These are phyloP conservation scores for Phytopythium kandeliae DNA, from an alignment of 352 stramenopile species.

Conservation along the genomic window DNA sequence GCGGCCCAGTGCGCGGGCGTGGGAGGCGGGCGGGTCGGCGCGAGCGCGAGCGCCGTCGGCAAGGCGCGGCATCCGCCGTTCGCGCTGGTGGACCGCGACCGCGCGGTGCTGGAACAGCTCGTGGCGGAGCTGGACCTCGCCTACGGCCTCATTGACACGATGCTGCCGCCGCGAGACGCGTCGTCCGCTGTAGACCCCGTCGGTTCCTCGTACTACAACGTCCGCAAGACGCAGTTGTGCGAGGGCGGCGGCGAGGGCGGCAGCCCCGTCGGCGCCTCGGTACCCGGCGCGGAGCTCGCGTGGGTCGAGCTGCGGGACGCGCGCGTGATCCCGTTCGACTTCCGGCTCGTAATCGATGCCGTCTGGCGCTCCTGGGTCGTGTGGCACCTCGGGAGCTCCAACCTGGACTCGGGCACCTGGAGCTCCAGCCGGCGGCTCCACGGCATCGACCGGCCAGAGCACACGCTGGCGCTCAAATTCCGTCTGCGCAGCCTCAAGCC, in stretches of 20 bases:
- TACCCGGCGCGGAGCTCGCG: background rate
- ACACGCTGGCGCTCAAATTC: conserved; percentile 31
- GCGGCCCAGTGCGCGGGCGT: too few species aligned
- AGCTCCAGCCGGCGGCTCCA: conserved; percentile 15
- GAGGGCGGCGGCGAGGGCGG: background rate
- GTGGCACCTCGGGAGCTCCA: conserved; percentile 26
- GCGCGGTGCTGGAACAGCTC: conserved; percentile 21
- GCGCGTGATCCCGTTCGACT: conserved; percentile 18
- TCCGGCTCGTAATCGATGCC: conserved; percentile 14
- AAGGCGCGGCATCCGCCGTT: background rate
- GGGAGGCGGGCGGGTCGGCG: too few species aligned
- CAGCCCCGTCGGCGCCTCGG: background rate
- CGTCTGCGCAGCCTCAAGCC: conserved; percentile 11
- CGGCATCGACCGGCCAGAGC: conserved; percentile 19
- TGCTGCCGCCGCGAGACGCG: conserved; percentile 9
- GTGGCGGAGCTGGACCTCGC: conserved; percentile 18
- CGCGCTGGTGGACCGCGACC: conserved; percentile 17
- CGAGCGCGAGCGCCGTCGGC: background rate
- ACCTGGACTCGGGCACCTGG: conserved; percentile 6
- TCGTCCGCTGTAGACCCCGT: conserved; percentile 8
- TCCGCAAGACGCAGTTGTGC: conserved; percentile 11
- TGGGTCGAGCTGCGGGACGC: conserved; percentile 19
- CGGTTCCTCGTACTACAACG: conserved; percentile 6
- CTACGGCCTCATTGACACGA: conserved; percentile 10
- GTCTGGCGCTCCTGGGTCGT: conserved; percentile 25